Conservation (phyloP, 225 moss, liverwort and hornwort genomes). For the Anthoceros angustus region DNA sequence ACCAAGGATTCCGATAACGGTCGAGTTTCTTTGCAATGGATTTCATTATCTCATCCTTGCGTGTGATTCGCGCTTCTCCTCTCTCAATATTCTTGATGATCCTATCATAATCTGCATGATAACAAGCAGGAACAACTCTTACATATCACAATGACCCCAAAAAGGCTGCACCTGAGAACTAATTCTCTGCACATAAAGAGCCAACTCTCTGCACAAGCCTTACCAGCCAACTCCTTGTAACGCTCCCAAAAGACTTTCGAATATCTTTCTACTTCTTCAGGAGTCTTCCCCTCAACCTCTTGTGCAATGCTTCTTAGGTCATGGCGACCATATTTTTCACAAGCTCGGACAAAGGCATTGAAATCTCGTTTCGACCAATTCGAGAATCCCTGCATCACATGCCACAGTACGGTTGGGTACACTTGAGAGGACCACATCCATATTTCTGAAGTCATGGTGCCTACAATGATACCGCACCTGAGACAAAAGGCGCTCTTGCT, state of each 20-base stretch:
- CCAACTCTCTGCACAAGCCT: not conserved
- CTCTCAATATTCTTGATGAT: slow-evolving; percentile 95
- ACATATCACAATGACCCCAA: not conserved
- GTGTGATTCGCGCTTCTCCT: slow-evolving; percentile 81
- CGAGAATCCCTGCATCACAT: slow-evolving; percentile 50
- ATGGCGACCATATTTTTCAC: slow-evolving; percentile 89
- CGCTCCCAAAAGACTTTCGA: slow-evolving; percentile 91
- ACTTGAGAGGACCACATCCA: not conserved
- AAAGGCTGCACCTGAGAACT: slow-evolving; percentile 6
- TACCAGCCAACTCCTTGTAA: slow-evolving; percentile 60
- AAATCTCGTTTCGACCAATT: slow-evolving; percentile 93
- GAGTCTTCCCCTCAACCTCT: slow-evolving; percentile 89
- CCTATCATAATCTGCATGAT: slow-evolving; percentile 47
- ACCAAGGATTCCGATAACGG: slow-evolving; percentile 95
- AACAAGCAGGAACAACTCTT: not conserved
- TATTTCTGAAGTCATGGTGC: not conserved
- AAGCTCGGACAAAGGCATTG: slow-evolving; percentile 83
- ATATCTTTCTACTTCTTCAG: slow-evolving; percentile 76
- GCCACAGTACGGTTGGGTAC: not conserved
- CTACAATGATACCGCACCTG: slow-evolving; percentile 19
- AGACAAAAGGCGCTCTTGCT: slow-evolving; percentile 83
- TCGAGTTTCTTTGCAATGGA: slow-evolving; percentile 95
- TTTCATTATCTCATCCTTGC: slow-evolving; percentile 97
- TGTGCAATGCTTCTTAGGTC: slow-evolving; percentile 76
- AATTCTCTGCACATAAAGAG: slow-evolving; percentile 10